Base-by-base conservation (phyloP, 2,329 filamentous ascomycete species). In the Penicillium hesseltinei region DNA sequence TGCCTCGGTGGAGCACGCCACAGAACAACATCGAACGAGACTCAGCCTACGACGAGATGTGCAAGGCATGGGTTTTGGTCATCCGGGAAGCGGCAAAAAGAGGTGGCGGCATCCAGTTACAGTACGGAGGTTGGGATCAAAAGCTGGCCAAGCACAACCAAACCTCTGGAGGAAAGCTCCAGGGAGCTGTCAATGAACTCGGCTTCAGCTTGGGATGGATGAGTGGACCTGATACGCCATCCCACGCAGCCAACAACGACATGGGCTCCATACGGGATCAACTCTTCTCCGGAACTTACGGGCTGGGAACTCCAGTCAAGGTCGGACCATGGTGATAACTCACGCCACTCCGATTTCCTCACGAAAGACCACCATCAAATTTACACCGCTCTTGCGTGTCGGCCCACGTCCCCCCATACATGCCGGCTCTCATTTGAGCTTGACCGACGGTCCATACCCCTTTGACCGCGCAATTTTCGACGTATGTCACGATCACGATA, bases 21-120 rank as follows among this genome's bases (percentile, higher is more conserved):
- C 86, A 91, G 61, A 89, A 97, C 77, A 92, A 92, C 64, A 84
- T 96, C 67, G 91, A 96, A 79, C 97, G 97, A 75, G 89, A 96
- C 64, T 91, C 91, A 62, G 92, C 93, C 7, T 99, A 99, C 71
- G 93, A 99, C 69, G 94, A 97, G 71, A 92, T 99, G 62, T 88
- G 91, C 27, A 91, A 89, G 69, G 94, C 94, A 1, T 99, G 94
- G 94, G 88, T 91, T 17, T 75, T 95, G 64, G 93, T 96, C 49
- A 89, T 99, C 65, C 88, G 88, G 60, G 94, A 99, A 75, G 91
- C 92, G 2, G 88, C 89, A 23, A 97, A 97, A 79, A 85, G 90
- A 65, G 93, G 91, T 11, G 92, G 91, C 29, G 94, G 94, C 35
- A 94, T 97, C 68, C 87, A 91, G 63, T 72, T 99, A 63, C 90